Conservation (phyloP, 106 monocot species). For the Dendrobium nobile region DNA sequence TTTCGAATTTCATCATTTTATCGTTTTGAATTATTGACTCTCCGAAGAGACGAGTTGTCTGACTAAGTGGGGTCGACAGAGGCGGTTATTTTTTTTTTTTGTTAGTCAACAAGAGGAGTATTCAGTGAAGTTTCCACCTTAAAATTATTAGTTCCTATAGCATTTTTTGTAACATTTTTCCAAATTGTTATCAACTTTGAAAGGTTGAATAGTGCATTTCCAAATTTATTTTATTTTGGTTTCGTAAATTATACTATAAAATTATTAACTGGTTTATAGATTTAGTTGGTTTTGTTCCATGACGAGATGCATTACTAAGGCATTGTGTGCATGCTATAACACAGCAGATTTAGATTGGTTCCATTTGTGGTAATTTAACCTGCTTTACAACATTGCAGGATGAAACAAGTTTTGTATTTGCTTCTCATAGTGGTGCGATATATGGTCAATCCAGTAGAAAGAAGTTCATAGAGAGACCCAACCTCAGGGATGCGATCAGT, state of each 20-base stretch:
- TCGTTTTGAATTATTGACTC: too few species aligned
- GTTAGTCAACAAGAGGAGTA: too few species aligned
- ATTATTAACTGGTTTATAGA: neutral
- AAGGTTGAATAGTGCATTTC: neutral
- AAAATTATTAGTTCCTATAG: neutral
- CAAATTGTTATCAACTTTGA: neutral
- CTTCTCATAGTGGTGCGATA: conserved; percentile 15
- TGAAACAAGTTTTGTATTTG: neutral
- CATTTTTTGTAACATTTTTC: neutral
- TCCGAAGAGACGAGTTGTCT: too few species aligned
- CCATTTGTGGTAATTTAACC: conserved; percentile 1
- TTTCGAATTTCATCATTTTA: too few species aligned
- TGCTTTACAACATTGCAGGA: conserved; percentile 18
- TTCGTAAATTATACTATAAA: neutral
- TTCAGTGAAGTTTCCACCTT: neutral
- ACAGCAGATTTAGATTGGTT: neutral
- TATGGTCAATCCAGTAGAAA: conserved; percentile 19
- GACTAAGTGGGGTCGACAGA: too few species aligned
- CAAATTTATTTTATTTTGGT: neutral
- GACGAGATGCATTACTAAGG: neutral
- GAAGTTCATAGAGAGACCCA: conserved; percentile 18
- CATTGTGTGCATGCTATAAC: neutral
- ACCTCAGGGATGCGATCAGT: conserved; percentile 49
- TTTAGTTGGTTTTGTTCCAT: neutral
- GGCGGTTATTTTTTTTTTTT: too few species aligned